Base-by-base conservation (phyloP, 2,329 filamentous ascomycete species). In the Amylocarpus encephaloides region DNA sequence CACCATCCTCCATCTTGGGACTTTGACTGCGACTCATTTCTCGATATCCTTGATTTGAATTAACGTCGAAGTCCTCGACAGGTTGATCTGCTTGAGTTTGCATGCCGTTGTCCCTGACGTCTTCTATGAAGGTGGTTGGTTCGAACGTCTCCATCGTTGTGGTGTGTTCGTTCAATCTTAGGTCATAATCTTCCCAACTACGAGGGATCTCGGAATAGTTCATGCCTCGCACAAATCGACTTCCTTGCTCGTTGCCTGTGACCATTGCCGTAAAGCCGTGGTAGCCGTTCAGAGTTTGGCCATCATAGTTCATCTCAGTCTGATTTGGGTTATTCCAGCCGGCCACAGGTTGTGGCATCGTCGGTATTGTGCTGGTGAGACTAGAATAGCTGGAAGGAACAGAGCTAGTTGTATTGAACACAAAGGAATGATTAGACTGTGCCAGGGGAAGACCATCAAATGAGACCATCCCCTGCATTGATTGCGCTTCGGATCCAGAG, bases 361-460 rank as follows among this genome's bases (percentile, higher is more conserved):
- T 40, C 22, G 47, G 30, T 52, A 59, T 59, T 33, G 49, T 50
- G 34, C 50, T 42, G 18, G 54, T 44, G 13, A 58, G 40, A 43
- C 50, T 54, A 47, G 53, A 61, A 50, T 52, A 51, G 38, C 38
- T 48, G 15, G 50, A 26, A n/a, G 54, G 48, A n/a, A 54, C 43
- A 18, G 51, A 48, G 43, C 54, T 16, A n/a, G 55, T 19, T 34
- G 54, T 46, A 13, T 54, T 34, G 44, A 46, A 22, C 54, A 64
- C 54, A 48, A 60, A 57, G 22, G 54, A 51, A 44, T 63, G 58
- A 32, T 54, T 53, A 43, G 55, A 40, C 46, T 55, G 51, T 16
- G 43, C 29, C 52, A 50, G 59, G 50, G 62, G 56, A 47, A 60
- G 57, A 43, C 57, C 56, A 46, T 64, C 59, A 58, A 58, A 62